Conservation (phyloP, 768 basidiomycete genomes). For the Rhizopogon roseolus region DNA sequence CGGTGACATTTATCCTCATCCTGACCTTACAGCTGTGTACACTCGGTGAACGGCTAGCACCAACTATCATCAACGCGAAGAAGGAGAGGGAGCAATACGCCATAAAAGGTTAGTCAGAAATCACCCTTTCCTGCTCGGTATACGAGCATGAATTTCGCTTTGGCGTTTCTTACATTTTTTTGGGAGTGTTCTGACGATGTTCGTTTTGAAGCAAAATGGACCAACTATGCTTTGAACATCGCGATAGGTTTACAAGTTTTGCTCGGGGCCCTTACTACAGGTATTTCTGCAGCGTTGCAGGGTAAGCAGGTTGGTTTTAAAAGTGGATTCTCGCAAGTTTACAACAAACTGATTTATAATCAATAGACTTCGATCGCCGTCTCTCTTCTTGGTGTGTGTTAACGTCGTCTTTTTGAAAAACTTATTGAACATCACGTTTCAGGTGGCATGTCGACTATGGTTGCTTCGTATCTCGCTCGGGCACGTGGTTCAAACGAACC, state of each 20-base stretch:
- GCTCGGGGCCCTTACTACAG: constrained; percentile 65
- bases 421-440: not conserved
- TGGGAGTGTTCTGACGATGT: constrained; percentile 1
- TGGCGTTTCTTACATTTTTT: not conserved
- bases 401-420: not conserved
- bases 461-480: constrained; percentile 70
- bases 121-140: not conserved
- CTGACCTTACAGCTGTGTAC: constrained; percentile 25
- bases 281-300: constrained; percentile 43
- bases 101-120: constrained; percentile 32
- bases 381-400: constrained; percentile 32
- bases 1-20: not conserved
- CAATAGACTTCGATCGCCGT: constrained; percentile 33
- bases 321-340: not conserved
- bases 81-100: constrained; percentile 43
- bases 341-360: not conserved
- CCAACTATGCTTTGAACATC: constrained; percentile 31
- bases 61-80: constrained; percentile 46
- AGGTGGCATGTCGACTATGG: constrained; percentile 65
- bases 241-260: constrained; percentile 63
- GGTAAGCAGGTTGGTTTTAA: constrained; percentile 35
- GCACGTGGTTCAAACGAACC: constrained; percentile 69
- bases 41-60: constrained; percentile 47
- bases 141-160: constrained; percentile 4
- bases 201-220: constrained; percentile 22